These are phyloP conservation scores for Kurtzmaniella cleridarum DNA, from an alignment of 805 yeast genomes.

Conservation along the genomic window DNA sequence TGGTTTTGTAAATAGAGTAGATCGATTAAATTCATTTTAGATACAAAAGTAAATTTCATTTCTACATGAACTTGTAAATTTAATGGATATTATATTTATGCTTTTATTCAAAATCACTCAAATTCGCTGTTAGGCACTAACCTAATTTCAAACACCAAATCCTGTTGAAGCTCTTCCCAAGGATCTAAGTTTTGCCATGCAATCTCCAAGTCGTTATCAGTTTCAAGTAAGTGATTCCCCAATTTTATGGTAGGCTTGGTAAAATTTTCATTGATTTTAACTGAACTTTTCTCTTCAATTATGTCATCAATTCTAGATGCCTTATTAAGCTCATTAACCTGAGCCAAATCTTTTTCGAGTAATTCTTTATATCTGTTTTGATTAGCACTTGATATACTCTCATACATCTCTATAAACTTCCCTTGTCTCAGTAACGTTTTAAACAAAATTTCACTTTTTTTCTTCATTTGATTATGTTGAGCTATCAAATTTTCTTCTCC, in stretches of 20 bases:
- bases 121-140: conserved; percentile 22
- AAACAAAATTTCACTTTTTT: not conserved
- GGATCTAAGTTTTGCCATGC: conserved; percentile 42
- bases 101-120: no score
- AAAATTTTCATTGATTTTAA: conserved; percentile 21
- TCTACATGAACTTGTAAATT: not conserved
- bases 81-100: no score
- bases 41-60: not conserved
- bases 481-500: conserved; percentile 1
- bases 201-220: conserved; percentile 39
- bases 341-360: conserved; percentile 20
- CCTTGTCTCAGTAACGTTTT: conserved; percentile 10
- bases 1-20: conserved; percentile 5
- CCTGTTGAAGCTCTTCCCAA: conserved; percentile 38
- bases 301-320: conserved; percentile 29
- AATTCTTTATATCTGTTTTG: conserved; percentile 12
- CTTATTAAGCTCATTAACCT: conserved; percentile 33
- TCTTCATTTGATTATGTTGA: not conserved
- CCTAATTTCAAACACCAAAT: conserved; percentile 34
- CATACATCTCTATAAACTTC: conserved; percentile 26
- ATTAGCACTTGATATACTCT: conserved; percentile 21
- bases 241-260: conserved; percentile 32
- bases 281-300: conserved; percentile 26
- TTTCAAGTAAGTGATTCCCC: conserved; percentile 30
- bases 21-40: not conserved